Conservation (phyloP, 1,284 basidiomycete genomes). For the Naganishia cerealis region DNA sequence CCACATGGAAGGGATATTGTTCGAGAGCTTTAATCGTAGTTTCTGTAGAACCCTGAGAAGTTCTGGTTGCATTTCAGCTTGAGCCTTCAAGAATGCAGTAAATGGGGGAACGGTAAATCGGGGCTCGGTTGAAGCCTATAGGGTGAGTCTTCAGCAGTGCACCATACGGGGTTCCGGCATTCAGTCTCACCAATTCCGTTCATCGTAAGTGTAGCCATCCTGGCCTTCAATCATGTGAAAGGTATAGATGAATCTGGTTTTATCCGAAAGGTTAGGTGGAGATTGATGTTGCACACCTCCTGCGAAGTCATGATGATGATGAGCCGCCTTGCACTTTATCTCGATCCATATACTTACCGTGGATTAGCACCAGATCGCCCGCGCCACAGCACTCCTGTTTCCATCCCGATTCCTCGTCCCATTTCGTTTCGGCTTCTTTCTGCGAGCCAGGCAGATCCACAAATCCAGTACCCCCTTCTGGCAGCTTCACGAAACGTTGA, state of each 20-base stretch:
- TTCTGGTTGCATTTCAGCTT: background rate
- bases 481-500: slow-evolving; percentile 77
- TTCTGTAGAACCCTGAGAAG: too few species aligned
- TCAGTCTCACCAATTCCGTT: slow-evolving; percentile 47
- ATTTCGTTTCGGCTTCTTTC: slow-evolving; percentile 52
- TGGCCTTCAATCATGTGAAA: slow-evolving; percentile 70
- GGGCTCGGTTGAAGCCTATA: slow-evolving; percentile 20
- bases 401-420: slow-evolving; percentile 62
- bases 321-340: background rate
- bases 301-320: slow-evolving; percentile 32
- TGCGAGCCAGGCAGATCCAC: slow-evolving; percentile 41
- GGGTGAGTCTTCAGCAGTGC: background rate
- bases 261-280: slow-evolving; percentile 67
- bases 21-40: too few species aligned
- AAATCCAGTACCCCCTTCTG: slow-evolving; percentile 74
- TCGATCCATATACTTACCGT: slow-evolving; percentile 53
- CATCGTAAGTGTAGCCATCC: slow-evolving; percentile 48
- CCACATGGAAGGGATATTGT: too few species aligned
- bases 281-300: slow-evolving; percentile 86
- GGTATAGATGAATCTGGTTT: slow-evolving; percentile 83
- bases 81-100: background rate
- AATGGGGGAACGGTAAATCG: slow-evolving; percentile 22
- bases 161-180: background rate
- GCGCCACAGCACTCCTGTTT: slow-evolving; percentile 69
- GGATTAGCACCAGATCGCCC: slow-evolving; percentile 81